phyloP scores from a whole-genome alignment of 345 rosid species.

The Salix brachista region DNA sequence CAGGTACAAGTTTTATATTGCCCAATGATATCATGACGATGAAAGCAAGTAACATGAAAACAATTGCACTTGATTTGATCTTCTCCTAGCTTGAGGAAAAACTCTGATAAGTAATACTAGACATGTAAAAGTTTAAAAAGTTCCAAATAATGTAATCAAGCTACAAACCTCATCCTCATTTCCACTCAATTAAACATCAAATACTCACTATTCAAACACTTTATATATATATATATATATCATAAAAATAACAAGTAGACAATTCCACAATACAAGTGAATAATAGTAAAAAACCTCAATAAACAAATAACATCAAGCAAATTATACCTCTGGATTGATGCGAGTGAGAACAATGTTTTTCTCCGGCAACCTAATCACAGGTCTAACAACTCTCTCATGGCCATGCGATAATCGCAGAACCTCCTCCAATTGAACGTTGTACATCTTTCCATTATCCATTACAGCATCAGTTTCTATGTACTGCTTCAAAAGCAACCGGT shows the following conservation, averaged over 20 bases:
- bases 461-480: constrained; percentile 68
- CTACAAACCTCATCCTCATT: not conserved
- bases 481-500: constrained; percentile 77
- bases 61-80: not conserved
- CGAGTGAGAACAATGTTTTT: constrained; percentile 80
- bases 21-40: not conserved
- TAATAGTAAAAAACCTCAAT: constrained; percentile 11
- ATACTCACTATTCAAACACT: not conserved
- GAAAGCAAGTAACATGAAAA: not conserved
- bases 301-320: not conserved
- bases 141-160: not conserved
- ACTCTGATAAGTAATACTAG: not conserved
- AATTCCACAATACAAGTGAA: not conserved
- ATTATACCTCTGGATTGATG: constrained; percentile 85
- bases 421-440: constrained; percentile 79
- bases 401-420: constrained; percentile 55
- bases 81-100: not conserved
- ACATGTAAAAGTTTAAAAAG: not conserved
- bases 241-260: not conserved
- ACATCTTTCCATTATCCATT: constrained; percentile 58
- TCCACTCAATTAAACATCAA: not conserved
- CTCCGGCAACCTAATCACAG: constrained; percentile 81
- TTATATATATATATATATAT: too few species aligned
- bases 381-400: constrained; percentile 69
- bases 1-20: not conserved